Evolutionary conservation across 768 basidiomycete genomes (phyloP), one percentile per base, ranked within the genome.

Genomic region (Boletales sp.): DNA sequence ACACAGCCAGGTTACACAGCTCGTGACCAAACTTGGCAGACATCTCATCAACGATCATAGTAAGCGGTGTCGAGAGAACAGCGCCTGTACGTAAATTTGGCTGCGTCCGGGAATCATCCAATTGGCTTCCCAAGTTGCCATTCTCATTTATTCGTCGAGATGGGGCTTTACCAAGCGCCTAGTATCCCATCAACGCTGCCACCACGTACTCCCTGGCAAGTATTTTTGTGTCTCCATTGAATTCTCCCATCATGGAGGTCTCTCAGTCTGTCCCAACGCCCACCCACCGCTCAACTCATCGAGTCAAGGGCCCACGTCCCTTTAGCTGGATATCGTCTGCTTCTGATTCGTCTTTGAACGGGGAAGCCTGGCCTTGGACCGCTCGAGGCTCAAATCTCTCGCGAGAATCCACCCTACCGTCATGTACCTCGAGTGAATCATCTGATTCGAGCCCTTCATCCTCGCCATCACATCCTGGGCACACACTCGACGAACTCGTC

Each of bases 281-380:
- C 2, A 40, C 51, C 15, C 54, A 55, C 35, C 42, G 43, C 5
- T 18, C 52, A 28, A 47, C 56, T 12, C 34, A 43, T 30, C 59
- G 58, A 44, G 49, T 68, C 14, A 59, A 54, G 44, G 66, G 66
- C 19, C 66, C 68, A 17, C 66, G 66, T 43, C 68, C 66, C 28
- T 58, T 48, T 40, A 67, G 66, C 54, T 64, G 59, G 59, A 17
- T 52, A 18, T 48, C 60, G 10, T 41, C 51, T 28, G 48, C 52
- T 5, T 46, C 51, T 4, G 59, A 62, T 18, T 51, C 61, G 2
- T 45, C 54, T 30, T 44, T 7, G 8, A 53, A 41, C 3, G 64
- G 55, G 4, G 61, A 66, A 9, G 42, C 32, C 1, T 62, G 59
- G 59, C 44, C 53, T 18, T 69, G 61, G 59, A 4, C 33, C 30